phyloP scores from a whole-genome alignment of 2,329 filamentous ascomycete genomes.

The Alternaria consortialis region DNA sequence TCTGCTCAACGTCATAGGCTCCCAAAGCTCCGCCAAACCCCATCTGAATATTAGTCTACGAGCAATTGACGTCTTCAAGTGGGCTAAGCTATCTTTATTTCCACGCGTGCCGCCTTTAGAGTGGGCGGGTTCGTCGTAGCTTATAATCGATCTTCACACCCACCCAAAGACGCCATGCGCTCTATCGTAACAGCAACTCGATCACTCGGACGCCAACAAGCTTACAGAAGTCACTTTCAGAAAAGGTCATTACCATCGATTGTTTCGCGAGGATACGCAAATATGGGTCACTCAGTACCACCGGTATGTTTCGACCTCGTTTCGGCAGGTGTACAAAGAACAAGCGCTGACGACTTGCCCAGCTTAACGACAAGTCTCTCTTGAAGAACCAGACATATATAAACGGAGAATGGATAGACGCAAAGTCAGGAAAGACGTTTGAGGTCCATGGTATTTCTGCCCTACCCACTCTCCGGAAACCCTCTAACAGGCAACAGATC shows the following conservation, averaged over 20 bases:
- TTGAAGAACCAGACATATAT: slow-evolving; percentile 87
- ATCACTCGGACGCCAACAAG: slow-evolving; percentile 43
- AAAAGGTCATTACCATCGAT: slow-evolving; percentile 45
- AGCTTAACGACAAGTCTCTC: slow-evolving; percentile 65
- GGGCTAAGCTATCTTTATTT: slow-evolving; percentile 9
- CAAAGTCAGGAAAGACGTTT: slow-evolving; percentile 89
- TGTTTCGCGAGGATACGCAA: slow-evolving; percentile 52
- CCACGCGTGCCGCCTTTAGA: slow-evolving; percentile 7
- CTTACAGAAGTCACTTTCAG: slow-evolving; percentile 44
- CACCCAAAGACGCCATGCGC: slow-evolving; percentile 37
- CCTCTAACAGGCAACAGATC: slow-evolving; percentile 64
- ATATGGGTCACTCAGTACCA: slow-evolving; percentile 55
- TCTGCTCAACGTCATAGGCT: slow-evolving; percentile 21
- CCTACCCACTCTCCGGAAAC: neutral
- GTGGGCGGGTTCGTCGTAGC: slow-evolving; percentile 1
- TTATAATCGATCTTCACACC: slow-evolving; percentile 14
- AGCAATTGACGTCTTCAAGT: slow-evolving; percentile 14
- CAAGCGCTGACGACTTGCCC: slow-evolving; percentile 21
- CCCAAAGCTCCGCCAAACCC: slow-evolving; percentile 1
- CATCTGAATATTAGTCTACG: slow-evolving; percentile 2
- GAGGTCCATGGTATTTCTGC: slow-evolving; percentile 68
- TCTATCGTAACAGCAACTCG: slow-evolving; percentile 43
- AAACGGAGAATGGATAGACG: slow-evolving; percentile 90
- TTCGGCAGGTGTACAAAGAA: neutral
- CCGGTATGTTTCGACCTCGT: slow-evolving; percentile 36